Conservation (phyloP, 1,139 yeast species). For the Candida mesenterica region DNA sequence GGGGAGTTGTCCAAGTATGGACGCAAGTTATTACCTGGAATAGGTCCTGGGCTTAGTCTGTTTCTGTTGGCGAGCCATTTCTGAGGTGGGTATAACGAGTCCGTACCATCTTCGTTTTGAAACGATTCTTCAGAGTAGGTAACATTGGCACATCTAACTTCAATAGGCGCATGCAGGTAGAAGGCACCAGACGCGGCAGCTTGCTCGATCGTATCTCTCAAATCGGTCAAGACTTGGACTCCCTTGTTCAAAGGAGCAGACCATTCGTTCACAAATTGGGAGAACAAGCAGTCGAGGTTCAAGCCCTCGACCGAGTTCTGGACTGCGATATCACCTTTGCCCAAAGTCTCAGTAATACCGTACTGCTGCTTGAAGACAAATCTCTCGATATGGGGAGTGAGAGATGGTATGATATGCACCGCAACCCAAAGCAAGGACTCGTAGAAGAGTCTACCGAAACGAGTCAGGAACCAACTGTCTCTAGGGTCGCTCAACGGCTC, state of each 20-base stretch:
- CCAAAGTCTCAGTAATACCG: slow-evolving; percentile 69
- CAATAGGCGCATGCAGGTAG: slow-evolving; percentile 93
- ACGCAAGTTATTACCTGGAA: slow-evolving; percentile 78
- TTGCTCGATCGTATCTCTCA: slow-evolving; percentile 57
- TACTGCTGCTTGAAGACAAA: slow-evolving; percentile 85
- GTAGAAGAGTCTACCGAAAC: slow-evolving; percentile 72
- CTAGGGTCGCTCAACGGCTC: slow-evolving; percentile 68
- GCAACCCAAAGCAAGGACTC: slow-evolving; percentile 77
- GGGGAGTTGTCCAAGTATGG: slow-evolving; percentile 86
- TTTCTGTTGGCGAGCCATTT: slow-evolving; percentile 39
- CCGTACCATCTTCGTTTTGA: slow-evolving; percentile 44
- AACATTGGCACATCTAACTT: slow-evolving; percentile 89
- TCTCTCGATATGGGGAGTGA: slow-evolving; percentile 81
- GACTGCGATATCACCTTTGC: slow-evolving; percentile 66
- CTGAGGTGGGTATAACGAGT: slow-evolving; percentile 41
- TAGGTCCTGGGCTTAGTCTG: slow-evolving; percentile 59
- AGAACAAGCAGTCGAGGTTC: slow-evolving; percentile 93
- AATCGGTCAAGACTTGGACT: slow-evolving; percentile 61
- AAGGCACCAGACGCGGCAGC: slow-evolving; percentile 64
- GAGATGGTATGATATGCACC: slow-evolving; percentile 65
- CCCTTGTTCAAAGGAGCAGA: slow-evolving; percentile 83
- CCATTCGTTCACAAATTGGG: slow-evolving; percentile 97
- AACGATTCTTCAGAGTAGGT: slow-evolving; percentile 49
- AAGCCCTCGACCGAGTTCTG: slow-evolving; percentile 83
- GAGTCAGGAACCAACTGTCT: slow-evolving; percentile 83